phyloP scores from a whole-genome alignment of 192 early-diverging fungal genomes.

The Coemansia sp. region DNA sequence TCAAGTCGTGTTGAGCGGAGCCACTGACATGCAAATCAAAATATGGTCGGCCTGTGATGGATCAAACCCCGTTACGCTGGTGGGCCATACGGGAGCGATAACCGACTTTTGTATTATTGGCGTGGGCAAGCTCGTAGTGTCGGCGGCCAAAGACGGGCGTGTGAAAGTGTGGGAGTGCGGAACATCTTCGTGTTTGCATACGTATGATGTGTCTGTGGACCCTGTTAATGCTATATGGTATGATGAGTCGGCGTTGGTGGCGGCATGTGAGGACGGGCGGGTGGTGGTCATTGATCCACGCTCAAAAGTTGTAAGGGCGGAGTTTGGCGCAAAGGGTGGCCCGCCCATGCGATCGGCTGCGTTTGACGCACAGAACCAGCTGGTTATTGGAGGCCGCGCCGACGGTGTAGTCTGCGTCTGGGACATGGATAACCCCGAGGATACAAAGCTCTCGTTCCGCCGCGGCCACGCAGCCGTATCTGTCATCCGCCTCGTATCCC shows the following conservation, averaged over 20 bases:
- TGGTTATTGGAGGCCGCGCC: conserved; percentile 24
- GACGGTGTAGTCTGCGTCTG: conserved; percentile 39
- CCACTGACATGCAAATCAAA: conserved; percentile 64
- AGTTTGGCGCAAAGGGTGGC: conserved; percentile 12
- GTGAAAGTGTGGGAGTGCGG: conserved; percentile 52
- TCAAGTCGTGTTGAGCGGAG: conserved; percentile 69
- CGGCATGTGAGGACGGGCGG: conserved; percentile 44
- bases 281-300: conserved; percentile 22
- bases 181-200: conserved; percentile 16
- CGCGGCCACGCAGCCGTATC: conserved; percentile 36
- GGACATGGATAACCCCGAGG: conserved; percentile 3
- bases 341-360: conserved; percentile 37
- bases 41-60: conserved; percentile 78
- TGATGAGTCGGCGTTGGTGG: conserved; percentile 9
- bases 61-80: conserved; percentile 69
- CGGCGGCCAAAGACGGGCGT: conserved; percentile 43
- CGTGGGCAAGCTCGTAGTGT: conserved; percentile 67
- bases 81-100: conserved; percentile 63
- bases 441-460: conserved; percentile 19
- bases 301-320: conserved; percentile 11
- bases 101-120: conserved; percentile 67
- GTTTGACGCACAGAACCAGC: conserved; percentile 15
- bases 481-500: conserved; percentile 26
- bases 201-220: conserved; percentile 26
- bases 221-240: conserved; percentile 32